Conservation (phyloP, 2,329 filamentous ascomycete species). For the Penicillium digitatum region DNA sequence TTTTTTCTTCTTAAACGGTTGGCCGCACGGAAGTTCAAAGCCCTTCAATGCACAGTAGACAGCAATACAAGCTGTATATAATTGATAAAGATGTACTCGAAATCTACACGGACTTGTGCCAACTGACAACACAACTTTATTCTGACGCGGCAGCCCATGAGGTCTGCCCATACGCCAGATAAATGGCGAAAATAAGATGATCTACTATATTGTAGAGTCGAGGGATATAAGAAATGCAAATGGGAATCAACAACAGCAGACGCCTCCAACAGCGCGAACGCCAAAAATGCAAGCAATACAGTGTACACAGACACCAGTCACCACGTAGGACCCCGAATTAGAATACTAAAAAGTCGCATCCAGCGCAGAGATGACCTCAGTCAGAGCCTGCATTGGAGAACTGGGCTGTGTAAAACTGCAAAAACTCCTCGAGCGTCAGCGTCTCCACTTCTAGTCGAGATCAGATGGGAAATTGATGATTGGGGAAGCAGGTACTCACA, state of each 20-base stretch:
- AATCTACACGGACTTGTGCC: not conserved
- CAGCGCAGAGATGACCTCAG: constrained; percentile 15
- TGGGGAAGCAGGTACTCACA: constrained; percentile 31
- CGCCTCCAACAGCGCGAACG: constrained; percentile 15
- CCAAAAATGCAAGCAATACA: constrained; percentile 18
- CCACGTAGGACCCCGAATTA: not conserved
- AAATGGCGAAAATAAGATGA: not conserved
- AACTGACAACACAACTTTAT: not conserved
- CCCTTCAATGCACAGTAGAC: not conserved
- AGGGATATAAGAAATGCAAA: constrained; percentile 7
- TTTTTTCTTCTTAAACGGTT: not conserved
- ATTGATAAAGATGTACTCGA: not conserved
- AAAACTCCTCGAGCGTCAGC: constrained; percentile 34
- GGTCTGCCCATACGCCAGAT: not conserved
- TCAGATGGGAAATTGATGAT: not conserved
- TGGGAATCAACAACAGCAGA: constrained; percentile 6
- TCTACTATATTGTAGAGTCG: not conserved
- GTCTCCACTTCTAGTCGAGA: constrained; percentile 5
- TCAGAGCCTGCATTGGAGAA: constrained; percentile 34
- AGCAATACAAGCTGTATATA: not conserved
- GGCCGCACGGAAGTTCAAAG: not conserved
- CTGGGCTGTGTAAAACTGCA: constrained; percentile 37
- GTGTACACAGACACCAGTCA: constrained; percentile 1
- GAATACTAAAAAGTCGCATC: not conserved
- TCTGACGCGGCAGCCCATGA: not conserved